Base-by-base conservation (phyloP, 306 rosid species). In the Sechiopsis laciniata region DNA sequence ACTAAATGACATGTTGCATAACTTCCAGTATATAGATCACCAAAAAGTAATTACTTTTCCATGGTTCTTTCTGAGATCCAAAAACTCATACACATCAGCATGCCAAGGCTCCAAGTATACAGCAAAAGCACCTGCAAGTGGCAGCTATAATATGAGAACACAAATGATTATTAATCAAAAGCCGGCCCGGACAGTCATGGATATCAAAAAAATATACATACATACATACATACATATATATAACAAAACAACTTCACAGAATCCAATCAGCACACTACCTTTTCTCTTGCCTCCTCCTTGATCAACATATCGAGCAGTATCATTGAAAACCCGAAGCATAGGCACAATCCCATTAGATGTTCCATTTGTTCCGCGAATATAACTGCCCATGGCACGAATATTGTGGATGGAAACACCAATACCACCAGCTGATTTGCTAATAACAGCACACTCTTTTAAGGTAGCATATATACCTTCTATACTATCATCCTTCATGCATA, bases 281-380 rank as follows among this genome's bases (percentile, higher is more conserved):
- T 94, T 94, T 84, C 99, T 84, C 87, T 94, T 94, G 90, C 99
- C 99, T 60, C 99, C 99, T 26, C 99, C 97, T 76, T 94, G 97
- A 83, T 94, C 99, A 83, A 91, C 99, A 83, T 94, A 89, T 11
- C 99, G 96, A 11, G 99, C 99, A 60, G 99, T 91, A 55, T 94
- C 96, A 81, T 91, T 94, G 75, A 91, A 94, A 78, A 91, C 96
- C 50, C 93, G 82, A 55, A 94, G 68, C 99, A 94, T 94, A 17
- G 97, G 96, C 78, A 91, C 83, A 74, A 91, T 84, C 35, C 99
- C 99, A 86, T 91, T 94, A 42, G 99, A 94, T 45, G 95, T 76
- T 74, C 96, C 99, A 91, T 94, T 91, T 55, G 99, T 94, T 57
- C 99, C 99, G 11, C 99, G 87, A 78, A 94, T 94, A 64, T 94